A percentile compares a stretch with the other conserved stretches of the same genome.
These are phyloP conservation scores for Friedmanniomyces endolithicus DNA, from an alignment of 495 filamentous ascomycete genomes.

Conservation along the genomic window DNA sequence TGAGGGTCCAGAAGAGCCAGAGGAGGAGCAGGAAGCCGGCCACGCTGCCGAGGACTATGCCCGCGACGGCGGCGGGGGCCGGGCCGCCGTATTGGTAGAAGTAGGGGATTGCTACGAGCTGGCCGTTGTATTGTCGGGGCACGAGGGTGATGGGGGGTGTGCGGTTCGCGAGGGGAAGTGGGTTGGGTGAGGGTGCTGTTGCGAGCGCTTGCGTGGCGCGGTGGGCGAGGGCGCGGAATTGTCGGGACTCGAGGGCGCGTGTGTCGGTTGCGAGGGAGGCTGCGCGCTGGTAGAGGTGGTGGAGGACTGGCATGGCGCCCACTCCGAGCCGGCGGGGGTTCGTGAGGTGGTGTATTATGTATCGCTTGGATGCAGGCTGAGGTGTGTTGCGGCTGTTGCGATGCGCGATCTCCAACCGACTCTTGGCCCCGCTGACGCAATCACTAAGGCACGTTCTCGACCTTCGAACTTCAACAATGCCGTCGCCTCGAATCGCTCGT, in stretches of 20 bases:
- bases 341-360: background rate
- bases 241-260: conserved; percentile 14
- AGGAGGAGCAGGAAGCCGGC: conserved; percentile 68
- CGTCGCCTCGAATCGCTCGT: background rate
- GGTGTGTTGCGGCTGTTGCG: background rate
- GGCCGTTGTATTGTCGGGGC: background rate
- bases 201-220: conserved; percentile 1
- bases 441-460: no score
- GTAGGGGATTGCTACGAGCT: conserved; percentile 42
- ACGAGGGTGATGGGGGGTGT: background rate
- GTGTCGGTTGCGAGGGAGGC: conserved; percentile 7
- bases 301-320: conserved; percentile 19
- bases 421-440: background rate
- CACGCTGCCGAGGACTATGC: conserved; percentile 73
- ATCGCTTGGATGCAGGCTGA: no score
- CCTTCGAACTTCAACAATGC: no score
- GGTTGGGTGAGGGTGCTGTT: background rate
- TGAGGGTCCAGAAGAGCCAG: conserved; percentile 48
- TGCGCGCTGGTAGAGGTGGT: background rate
- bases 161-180: conserved; percentile 1
- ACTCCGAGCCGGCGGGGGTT: background rate
- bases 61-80: conserved; percentile 59
- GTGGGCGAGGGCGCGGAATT: background rate
- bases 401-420: background rate
- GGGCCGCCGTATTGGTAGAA: conserved; percentile 56